Percentiles rank a stretch among this genome's conserved stretches.
Evolutionary conservation across 1,284 basidiomycete species (phyloP).

Genomic region (Cryptococcus depauperatus): DNA sequence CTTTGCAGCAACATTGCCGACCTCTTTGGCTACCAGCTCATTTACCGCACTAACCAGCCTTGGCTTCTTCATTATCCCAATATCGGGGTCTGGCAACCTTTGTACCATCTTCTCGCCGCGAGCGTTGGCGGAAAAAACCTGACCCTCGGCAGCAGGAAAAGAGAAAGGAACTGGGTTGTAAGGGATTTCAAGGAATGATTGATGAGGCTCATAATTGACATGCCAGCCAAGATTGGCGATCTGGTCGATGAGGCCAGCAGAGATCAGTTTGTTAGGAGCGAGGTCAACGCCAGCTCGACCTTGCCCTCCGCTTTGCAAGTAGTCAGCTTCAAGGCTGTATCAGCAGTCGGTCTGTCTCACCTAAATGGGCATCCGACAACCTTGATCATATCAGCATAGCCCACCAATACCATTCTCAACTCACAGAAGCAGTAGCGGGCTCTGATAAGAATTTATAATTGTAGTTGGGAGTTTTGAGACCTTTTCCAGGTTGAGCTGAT

Average conservation of each 20-base stretch:
- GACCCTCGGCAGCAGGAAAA: neutral
- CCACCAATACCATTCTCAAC: slow-evolving; percentile 27
- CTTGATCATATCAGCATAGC: slow-evolving; percentile 37
- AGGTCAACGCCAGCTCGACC: slow-evolving; percentile 78
- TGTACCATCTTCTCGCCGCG: slow-evolving; percentile 10
- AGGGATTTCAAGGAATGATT: slow-evolving; percentile 71
- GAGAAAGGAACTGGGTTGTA: slow-evolving; percentile 26
- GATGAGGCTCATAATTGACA: slow-evolving; percentile 79
- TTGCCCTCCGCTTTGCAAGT: slow-evolving; percentile 46
- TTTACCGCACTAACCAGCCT: slow-evolving; percentile 76
- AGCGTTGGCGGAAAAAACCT: neutral
- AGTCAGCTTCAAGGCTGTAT: neutral
- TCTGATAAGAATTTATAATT: slow-evolving; percentile 53
- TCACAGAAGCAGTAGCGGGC: slow-evolving; percentile 61
- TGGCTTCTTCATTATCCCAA: slow-evolving; percentile 83
- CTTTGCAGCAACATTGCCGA: slow-evolving; percentile 64
- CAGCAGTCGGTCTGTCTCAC: slow-evolving; percentile 39
- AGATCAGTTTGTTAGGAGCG: slow-evolving; percentile 76
- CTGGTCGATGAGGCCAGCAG: slow-evolving; percentile 73
- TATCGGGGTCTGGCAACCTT: slow-evolving; percentile 52
- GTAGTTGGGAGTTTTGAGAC: slow-evolving; percentile 21
- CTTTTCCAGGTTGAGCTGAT: slow-evolving; percentile 11
- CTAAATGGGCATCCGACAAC: slow-evolving; percentile 69
- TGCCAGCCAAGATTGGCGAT: slow-evolving; percentile 75
- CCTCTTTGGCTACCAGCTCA: slow-evolving; percentile 65